Base-by-base conservation (phyloP, 192 early-diverging fungal species). In the Dissophora ornata region DNA sequence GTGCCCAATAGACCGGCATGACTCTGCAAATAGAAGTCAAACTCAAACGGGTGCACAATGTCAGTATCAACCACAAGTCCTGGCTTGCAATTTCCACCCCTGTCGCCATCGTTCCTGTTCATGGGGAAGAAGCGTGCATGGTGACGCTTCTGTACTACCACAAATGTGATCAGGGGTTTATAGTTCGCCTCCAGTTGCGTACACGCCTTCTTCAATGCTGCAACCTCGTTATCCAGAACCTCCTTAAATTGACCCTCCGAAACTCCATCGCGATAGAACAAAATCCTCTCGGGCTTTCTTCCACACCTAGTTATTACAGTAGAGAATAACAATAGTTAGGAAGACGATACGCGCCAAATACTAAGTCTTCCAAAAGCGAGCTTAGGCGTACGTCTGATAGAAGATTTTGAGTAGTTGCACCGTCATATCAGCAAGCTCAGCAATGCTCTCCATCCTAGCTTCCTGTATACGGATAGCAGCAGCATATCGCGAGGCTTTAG, bases 1-100 rank as follows among this genome's bases (percentile, higher is more conserved):
- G 96, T 97, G 32, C 97, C 96, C 73, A 96, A 94, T 22, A 96
- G 86, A 46, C 96, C 94, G 1, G 91, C 89, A 59, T 99, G 97
- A 18, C 95, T 91, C 61, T 91, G 93, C 21, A 98, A 80, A 57
- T 92, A 93, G 66, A 98, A 98, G 66, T 98, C 93, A 61, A 90
- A 92, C 53, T 94, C 89, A 28, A 80, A 81, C 3, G 95, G 95
- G 74, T 96, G 92, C 0, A 86, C 87, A 56, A 96, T 80, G 2
- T 55, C 70, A n/a, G 81, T 80, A 55, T 94, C 93, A 24, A 96
- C 71, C 3, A 94, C 88, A 7, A 93, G 94, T n/a, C 95, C 95
- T 1, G 95, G 88, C 15, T 84, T 69, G 53, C 90, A 90, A 83
- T 98, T 98, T 29, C 92, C 95, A 16, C 86, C 86, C 30, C 85